A percentile compares a stretch with the other conserved stretches of the same genome.
Evolutionary conservation across 345 rosid genomes (phyloP).

Genomic region (Hibiscus syriacus): DNA sequence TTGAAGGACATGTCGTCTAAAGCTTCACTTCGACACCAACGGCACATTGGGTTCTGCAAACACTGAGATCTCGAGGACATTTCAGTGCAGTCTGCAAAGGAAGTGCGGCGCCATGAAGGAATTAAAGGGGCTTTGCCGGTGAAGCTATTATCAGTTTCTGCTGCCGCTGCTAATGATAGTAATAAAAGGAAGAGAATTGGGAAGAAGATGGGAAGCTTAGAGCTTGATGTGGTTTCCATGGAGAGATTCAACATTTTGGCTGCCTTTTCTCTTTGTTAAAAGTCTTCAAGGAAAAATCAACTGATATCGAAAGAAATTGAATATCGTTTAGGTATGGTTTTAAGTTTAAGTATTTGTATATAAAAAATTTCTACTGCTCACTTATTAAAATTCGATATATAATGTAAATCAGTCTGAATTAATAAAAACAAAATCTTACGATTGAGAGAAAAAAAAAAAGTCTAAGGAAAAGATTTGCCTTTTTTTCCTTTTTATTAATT

Average conservation of each 20-base stretch:
- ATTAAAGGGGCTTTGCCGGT: not conserved
- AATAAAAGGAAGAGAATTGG: conserved; percentile 10
- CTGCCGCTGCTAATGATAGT: conserved; percentile 6
- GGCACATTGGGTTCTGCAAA: conserved; percentile 41
- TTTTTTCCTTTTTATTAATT: no score
- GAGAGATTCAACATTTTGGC: conserved; percentile 4
- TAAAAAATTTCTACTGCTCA: no score
- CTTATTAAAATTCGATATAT: no score
- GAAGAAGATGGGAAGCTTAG: conserved; percentile 16
- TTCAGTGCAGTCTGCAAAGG: conserved; percentile 39
- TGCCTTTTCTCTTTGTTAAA: not conserved
- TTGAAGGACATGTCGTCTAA: conserved; percentile 68
- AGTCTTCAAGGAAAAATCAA: no score
- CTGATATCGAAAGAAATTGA: no score
- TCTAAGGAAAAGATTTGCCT: no score
- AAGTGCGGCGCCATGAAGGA: conserved; percentile 20
- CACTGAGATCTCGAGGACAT: conserved; percentile 60
- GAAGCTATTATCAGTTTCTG: not conserved
- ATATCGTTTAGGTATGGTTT: no score
- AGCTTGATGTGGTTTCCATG: conserved; percentile 12
- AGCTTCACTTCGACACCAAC: conserved; percentile 75
- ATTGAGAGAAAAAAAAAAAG: no score
- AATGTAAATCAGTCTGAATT: no score
- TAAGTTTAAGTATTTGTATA: no score
- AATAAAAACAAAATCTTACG: no score